Evolutionary conservation across 441 rosid genomes (phyloP), one percentile per base, ranked within the genome.

Genomic region (Metrosideros polymorpha): DNA sequence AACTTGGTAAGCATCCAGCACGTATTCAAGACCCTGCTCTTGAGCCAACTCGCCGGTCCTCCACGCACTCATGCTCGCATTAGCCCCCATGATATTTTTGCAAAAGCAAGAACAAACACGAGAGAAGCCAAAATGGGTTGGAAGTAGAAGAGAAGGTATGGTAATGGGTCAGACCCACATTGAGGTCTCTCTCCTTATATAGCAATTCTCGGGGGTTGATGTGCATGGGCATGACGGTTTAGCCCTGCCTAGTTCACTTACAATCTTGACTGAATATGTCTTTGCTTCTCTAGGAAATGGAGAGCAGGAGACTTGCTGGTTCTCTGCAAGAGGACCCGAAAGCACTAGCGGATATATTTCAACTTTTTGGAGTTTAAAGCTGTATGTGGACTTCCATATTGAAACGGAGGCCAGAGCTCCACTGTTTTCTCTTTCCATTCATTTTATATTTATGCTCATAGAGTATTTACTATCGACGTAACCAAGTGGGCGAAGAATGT

Each of bases 11-110:
- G 92, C 89, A 17, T 90, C 88, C 0, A 91, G 94, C 42, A 92
- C 91, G 25, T 91, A 91, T 6, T 92, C 56, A 77, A 91, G 87
- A 8, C 90, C 87, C 30, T 85, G 91, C 88, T 94, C 95, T 82
- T 92, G 94, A 6, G 95, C 95, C 30, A 86, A 90, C 77, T 90
- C 89, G 3, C 93, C 95, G 39, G 54, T 91, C 22, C 89, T 45
- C 86, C 91, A 92, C 25, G 88, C 82, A n/a, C 87, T 85, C 4
- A 92, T 45, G 59, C 82, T 53, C 52, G 89, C 57, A 2, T 85
- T 77, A 14, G 86, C 86, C 47, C 86, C 90, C 95, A 90, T 93
- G 27, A 35, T 19, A 35, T 19, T 18, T 18, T 5, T 66, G 77
- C 4, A 12, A 35, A 35, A 66, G 19, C 77, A 35, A 66, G 77